phyloP scores from a whole-genome alignment of 2,329 filamentous ascomycete genomes.

The Coleophoma eucalyptorum region DNA sequence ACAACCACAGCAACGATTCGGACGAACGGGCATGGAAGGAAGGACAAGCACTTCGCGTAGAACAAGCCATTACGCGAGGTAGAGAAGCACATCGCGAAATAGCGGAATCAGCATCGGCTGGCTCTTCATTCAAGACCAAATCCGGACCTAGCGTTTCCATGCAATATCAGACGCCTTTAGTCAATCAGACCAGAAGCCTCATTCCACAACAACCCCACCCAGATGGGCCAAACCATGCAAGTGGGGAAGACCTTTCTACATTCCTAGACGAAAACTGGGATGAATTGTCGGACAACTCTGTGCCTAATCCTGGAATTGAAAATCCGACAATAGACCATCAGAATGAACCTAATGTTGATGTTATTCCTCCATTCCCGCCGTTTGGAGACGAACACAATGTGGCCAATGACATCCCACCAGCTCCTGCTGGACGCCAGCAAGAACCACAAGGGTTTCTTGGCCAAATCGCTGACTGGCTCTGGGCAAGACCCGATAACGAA shows the following conservation, averaged over 20 bases:
- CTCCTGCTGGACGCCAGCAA: slow-evolving; percentile 4
- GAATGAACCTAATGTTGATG: too few species aligned
- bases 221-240: slow-evolving; percentile 8
- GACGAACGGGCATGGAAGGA: slow-evolving; percentile 9
- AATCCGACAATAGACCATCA: too few species aligned
- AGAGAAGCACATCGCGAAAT: slow-evolving; percentile 5
- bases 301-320: slow-evolving; percentile 13
- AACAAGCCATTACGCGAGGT: slow-evolving; percentile 10
- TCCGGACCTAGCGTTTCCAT: too few species aligned
- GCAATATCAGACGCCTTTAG: background rate
- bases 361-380: too few species aligned
- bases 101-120: background rate
- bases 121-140: background rate
- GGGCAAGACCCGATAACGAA: slow-evolving; percentile 47
- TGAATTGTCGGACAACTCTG: slow-evolving; percentile 16
- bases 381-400: background rate
- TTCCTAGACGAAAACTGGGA: slow-evolving; percentile 12
- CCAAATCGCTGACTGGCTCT: slow-evolving; percentile 56
- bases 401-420: background rate
- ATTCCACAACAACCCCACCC: background rate
- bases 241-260: slow-evolving; percentile 14
- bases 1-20: background rate
- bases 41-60: slow-evolving; percentile 11
- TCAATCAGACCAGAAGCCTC: background rate
- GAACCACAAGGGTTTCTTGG: slow-evolving; percentile 35